Evolutionary conservation across 2,329 filamentous ascomycete species (phyloP).

Genomic region (Aspergillus sp.): DNA sequence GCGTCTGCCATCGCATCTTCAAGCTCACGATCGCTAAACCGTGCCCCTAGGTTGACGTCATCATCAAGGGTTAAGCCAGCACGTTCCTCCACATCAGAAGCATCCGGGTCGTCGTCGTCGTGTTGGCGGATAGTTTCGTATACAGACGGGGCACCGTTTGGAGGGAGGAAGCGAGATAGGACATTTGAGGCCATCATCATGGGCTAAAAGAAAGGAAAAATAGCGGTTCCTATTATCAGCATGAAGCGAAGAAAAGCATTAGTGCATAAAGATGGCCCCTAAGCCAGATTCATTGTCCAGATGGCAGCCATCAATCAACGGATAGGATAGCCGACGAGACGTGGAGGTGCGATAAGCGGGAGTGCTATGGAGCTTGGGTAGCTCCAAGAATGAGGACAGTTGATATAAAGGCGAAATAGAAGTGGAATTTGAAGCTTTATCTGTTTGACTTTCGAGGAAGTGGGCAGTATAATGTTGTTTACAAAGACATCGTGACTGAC

Average conservation of each 20-base stretch:
- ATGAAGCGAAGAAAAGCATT: constrained; percentile 8
- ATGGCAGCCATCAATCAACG: constrained; percentile 16
- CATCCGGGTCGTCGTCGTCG: constrained; percentile 46
- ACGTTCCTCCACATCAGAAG: constrained; percentile 46
- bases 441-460: not conserved
- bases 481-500: not conserved
- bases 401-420: not conserved
- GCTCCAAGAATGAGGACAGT: not conserved
- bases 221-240: constrained; percentile 4
- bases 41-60: constrained; percentile 48
- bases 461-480: not conserved
- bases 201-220: constrained; percentile 4
- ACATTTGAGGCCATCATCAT: constrained; percentile 46
- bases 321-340: not conserved
- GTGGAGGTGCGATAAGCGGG: not conserved
- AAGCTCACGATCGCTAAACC: constrained; percentile 58
- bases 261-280: constrained; percentile 13
- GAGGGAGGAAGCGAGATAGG: constrained; percentile 47
- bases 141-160: constrained; percentile 50
- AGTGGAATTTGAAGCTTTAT: not conserved
- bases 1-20: constrained; percentile 57
- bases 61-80: constrained; percentile 52
- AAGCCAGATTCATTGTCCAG: constrained; percentile 12
- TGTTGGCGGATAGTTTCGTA: constrained; percentile 50
- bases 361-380: not conserved